Percentiles rank a stretch among this genome's conserved stretches.
phyloP scores from a whole-genome alignment of 495 filamentous ascomycete species.

The Penicillium roqueforti region DNA sequence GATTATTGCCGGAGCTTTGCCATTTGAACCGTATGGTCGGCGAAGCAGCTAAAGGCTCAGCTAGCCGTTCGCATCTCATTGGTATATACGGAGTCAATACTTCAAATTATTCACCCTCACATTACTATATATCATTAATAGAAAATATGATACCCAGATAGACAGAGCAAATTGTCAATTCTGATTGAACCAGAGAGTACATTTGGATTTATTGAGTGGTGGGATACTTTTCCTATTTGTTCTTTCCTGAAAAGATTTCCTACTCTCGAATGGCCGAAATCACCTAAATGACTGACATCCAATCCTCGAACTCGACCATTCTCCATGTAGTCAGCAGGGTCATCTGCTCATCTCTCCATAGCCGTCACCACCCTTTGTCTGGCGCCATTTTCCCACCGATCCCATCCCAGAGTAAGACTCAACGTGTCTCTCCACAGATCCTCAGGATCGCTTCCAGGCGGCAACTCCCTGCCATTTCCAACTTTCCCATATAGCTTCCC shows the following conservation, averaged over 20 bases:
- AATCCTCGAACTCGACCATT: too few relatives aligned
- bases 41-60: constrained; percentile 43
- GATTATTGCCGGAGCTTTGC: constrained; percentile 53
- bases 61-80: not conserved
- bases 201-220: not conserved
- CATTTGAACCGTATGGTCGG: constrained; percentile 67
- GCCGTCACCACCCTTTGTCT: constrained; percentile 1
- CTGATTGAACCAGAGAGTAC: not conserved
- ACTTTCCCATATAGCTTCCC: constrained; percentile 16
- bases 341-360: constrained; percentile 7
- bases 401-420: constrained; percentile 17
- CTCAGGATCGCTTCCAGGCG: constrained; percentile 14
- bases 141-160: not conserved
- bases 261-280: too few relatives aligned
- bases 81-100: not conserved
- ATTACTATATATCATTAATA: not conserved
- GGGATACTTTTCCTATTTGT: too few relatives aligned
- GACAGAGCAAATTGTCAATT: not conserved
- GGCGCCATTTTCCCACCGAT: constrained; percentile 12
- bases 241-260: too few relatives aligned
- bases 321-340: not conserved
- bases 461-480: constrained; percentile 16
- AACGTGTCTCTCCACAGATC: constrained; percentile 25
- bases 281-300: too few relatives aligned
- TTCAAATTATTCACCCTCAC: not conserved